phyloP scores from a whole-genome alignment of 2,329 filamentous ascomycete species.

The Zymoseptoria ardabiliae region DNA sequence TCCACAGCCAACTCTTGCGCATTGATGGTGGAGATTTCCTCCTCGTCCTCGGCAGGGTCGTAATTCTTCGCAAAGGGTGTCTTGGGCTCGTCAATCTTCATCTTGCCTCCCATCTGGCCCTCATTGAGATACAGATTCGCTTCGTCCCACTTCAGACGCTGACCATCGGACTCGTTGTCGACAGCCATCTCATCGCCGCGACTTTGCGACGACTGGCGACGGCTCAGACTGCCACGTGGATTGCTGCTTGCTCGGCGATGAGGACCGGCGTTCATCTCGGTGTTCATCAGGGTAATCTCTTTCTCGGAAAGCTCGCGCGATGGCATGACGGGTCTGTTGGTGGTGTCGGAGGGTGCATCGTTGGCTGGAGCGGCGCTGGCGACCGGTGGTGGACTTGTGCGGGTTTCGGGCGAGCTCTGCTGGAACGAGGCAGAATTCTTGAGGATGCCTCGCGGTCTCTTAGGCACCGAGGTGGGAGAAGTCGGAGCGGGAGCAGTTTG shows the following conservation, averaged over 20 bases:
- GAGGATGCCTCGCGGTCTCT: constrained; percentile 59
- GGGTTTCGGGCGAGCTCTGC: constrained; percentile 45
- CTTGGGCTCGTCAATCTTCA: constrained; percentile 99
- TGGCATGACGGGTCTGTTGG: constrained; percentile 34
- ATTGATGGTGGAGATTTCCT: constrained; percentile 61
- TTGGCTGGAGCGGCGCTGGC: constrained; percentile 21
- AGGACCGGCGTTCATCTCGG: constrained; percentile 84
- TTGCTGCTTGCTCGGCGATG: constrained; percentile 75
- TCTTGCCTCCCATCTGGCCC: constrained; percentile 87
- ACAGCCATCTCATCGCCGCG: constrained; percentile 15
- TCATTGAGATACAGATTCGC: constrained; percentile 95
- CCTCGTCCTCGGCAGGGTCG: constrained; percentile 80
- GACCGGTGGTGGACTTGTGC: constrained; percentile 40
- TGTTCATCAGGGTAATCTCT: constrained; percentile 90
- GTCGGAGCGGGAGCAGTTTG: constrained; percentile 21
- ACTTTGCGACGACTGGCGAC: constrained; percentile 56
- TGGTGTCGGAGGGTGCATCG: constrained; percentile 24
- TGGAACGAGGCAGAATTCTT: constrained; percentile 71
- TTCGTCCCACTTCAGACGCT: constrained; percentile 95
- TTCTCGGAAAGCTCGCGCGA: constrained; percentile 60
- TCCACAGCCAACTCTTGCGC: constrained; percentile 63
- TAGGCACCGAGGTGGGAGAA: constrained; percentile 27
- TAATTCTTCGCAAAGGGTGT: constrained; percentile 92
- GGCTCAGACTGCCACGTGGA: constrained; percentile 58
- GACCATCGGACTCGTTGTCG: constrained; percentile 52